These are phyloP conservation scores for Aspergillus funiculosus DNA, from an alignment of 495 filamentous ascomycete genomes.

Conservation along the genomic window DNA sequence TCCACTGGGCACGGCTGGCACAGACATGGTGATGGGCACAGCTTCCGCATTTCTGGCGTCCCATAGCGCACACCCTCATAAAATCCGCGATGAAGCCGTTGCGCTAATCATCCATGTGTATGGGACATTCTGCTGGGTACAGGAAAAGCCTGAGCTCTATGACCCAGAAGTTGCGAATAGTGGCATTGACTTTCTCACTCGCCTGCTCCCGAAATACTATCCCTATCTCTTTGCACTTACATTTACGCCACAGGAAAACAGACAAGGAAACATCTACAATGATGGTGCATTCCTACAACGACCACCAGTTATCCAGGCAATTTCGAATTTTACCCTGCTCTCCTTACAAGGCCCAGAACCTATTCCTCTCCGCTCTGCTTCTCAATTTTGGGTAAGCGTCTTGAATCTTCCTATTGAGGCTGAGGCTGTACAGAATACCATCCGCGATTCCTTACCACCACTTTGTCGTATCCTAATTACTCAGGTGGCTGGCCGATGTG, in stretches of 20 bases:
- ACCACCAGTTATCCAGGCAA: slow-evolving; percentile 49
- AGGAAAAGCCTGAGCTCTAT: slow-evolving; percentile 44
- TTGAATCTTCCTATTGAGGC: slow-evolving; percentile 41
- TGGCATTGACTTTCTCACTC: slow-evolving; percentile 65
- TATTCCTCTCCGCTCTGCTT: slow-evolving; percentile 72
- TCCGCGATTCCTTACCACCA: slow-evolving; percentile 54
- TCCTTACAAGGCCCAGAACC: slow-evolving; percentile 67
- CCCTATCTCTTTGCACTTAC: slow-evolving; percentile 35
- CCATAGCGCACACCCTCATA: slow-evolving; percentile 53
- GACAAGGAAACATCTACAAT: neutral
- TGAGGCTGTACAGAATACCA: slow-evolving; percentile 44
- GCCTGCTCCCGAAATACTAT: slow-evolving; percentile 59
- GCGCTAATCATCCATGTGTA: slow-evolving; percentile 60
- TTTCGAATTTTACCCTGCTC: slow-evolving; percentile 74
- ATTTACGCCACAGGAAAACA: slow-evolving; percentile 15
- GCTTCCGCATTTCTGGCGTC: slow-evolving; percentile 65
- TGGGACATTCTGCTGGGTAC: slow-evolving; percentile 55
- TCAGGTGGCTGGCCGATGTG: slow-evolving; percentile 69
- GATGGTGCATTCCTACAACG: slow-evolving; percentile 8
- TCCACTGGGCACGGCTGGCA: slow-evolving; percentile 56
- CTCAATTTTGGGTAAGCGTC: slow-evolving; percentile 70
- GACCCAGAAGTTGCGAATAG: slow-evolving; percentile 80
- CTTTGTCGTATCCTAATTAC: slow-evolving; percentile 53
- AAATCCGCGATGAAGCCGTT: slow-evolving; percentile 43
- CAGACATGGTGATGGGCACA: slow-evolving; percentile 69